Percentiles rank a stretch among this genome's conserved stretches.
phyloP scores from a whole-genome alignment of 257 asterid species.

The Thymus mandschuricus region DNA sequence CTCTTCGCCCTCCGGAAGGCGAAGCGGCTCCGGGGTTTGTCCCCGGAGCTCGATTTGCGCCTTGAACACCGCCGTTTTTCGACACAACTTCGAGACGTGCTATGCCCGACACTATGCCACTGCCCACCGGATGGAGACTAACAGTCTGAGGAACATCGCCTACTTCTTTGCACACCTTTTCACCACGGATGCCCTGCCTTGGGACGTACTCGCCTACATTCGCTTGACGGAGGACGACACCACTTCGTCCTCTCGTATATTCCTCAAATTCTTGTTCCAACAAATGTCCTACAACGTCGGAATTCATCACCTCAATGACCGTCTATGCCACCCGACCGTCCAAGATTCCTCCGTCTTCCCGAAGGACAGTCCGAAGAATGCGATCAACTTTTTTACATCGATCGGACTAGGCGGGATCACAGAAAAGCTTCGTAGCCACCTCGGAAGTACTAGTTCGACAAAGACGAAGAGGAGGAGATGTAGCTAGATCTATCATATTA shows the following conservation, averaged over 20 bases:
- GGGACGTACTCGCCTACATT: constrained; percentile 79
- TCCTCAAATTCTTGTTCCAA: constrained; percentile 91
- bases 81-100: constrained; percentile 80
- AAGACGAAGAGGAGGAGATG: too few species aligned
- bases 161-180: constrained; percentile 87
- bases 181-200: constrained; percentile 79
- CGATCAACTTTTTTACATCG: constrained; percentile 87
- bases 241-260: constrained; percentile 91
- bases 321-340: constrained; percentile 27
- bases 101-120: constrained; percentile 86
- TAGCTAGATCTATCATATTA: too few species aligned
- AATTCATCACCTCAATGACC: constrained; percentile 67
- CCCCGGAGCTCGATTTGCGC: constrained; percentile 87
- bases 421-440: constrained; percentile 72
- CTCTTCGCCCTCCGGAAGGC: constrained; percentile 92
- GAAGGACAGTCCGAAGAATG: constrained; percentile 50
- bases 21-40: constrained; percentile 76
- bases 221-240: constrained; percentile 95
- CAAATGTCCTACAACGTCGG: constrained; percentile 89
- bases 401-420: constrained; percentile 91
- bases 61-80: constrained; percentile 78
- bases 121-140: constrained; percentile 88
- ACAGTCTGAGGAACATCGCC: constrained; percentile 83
- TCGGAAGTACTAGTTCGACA: too few species aligned
- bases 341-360: constrained; percentile 23